phyloP scores from a whole-genome alignment of 805 yeast species.

The Lipomyces starkeyi region DNA sequence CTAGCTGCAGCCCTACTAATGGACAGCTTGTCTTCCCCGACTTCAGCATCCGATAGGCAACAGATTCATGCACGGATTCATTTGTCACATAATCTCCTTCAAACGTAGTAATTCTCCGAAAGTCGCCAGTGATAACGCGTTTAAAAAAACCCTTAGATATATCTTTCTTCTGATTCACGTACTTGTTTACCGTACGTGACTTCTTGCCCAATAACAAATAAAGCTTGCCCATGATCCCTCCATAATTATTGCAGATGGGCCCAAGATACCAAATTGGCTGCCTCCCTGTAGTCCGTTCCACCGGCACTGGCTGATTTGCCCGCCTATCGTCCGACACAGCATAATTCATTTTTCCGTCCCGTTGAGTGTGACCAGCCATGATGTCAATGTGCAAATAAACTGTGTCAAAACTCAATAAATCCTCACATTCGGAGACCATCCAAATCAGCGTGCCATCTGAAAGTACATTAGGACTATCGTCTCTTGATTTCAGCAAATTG shows the following conservation, averaged over 20 bases:
- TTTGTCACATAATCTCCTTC: constrained; percentile 9
- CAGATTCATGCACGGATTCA: constrained; percentile 26
- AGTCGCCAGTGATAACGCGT: not conserved
- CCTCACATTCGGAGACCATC: constrained; percentile 27
- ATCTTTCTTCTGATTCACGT: not conserved
- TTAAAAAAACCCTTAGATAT: not conserved
- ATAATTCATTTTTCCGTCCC: constrained; percentile 1
- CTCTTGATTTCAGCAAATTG: not conserved
- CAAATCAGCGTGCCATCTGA: constrained; percentile 33
- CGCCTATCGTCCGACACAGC: too few relatives aligned
- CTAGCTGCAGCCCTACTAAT: not conserved
- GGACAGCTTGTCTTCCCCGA: not conserved
- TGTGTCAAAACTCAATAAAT: constrained; percentile 17
- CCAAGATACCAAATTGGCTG: constrained; percentile 26
- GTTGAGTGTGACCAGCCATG: constrained; percentile 8
- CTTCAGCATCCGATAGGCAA: constrained; percentile 6
- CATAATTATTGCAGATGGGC: constrained; percentile 22
- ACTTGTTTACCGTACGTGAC: constrained; percentile 13
- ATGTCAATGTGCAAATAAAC: constrained; percentile 17
- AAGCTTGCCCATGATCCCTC: not conserved
- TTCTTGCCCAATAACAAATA: not conserved
- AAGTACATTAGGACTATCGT: constrained; percentile 14
- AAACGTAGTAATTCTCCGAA: not conserved
- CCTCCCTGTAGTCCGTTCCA: not conserved
- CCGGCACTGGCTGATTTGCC: not conserved